Evolutionary conservation across 164 flowering plant species (phyloP).

Genomic region (Berberis thunbergii): DNA sequence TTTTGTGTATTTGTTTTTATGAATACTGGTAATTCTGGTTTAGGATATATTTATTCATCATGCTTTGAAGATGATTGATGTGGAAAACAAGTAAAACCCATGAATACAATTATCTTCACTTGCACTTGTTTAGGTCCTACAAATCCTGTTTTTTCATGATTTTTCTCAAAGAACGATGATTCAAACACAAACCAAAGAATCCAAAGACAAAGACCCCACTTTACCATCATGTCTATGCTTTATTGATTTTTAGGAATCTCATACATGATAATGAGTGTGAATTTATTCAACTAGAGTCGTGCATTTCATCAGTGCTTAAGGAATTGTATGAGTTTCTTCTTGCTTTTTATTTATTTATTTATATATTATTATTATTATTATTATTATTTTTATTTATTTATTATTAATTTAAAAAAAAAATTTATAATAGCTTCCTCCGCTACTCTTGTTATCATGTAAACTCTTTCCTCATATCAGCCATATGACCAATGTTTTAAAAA

Average conservation of each 20-base stretch:
- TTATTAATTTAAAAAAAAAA: no score
- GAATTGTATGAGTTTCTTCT: neutral
- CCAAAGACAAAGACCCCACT: neutral
- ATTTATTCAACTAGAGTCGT: neutral
- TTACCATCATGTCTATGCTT: neutral
- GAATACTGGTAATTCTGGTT: conserved; percentile 14
- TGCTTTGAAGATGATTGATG: conserved; percentile 20
- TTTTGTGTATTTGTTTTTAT: conserved; percentile 10
- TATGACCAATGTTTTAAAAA: no score
- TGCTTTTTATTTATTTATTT: neutral
- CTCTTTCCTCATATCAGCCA: no score
- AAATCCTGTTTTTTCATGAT: neutral
- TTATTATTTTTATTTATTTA: no score
- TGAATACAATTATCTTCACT: conserved; percentile 3
- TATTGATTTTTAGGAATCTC: neutral
- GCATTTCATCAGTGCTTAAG: neutral
- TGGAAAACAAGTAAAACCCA: conserved; percentile 1
- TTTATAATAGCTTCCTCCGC: neutral
- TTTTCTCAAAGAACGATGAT: no score
- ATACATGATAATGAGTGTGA: neutral
- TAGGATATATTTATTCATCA: conserved; percentile 22
- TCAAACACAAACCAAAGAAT: no score
- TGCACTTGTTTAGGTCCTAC: neutral
- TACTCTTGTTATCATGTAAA: no score
- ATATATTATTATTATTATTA: no score